Evolutionary conservation across 805 yeast species (phyloP).

Genomic region (Wickerhamiella allomyrinae): DNA sequence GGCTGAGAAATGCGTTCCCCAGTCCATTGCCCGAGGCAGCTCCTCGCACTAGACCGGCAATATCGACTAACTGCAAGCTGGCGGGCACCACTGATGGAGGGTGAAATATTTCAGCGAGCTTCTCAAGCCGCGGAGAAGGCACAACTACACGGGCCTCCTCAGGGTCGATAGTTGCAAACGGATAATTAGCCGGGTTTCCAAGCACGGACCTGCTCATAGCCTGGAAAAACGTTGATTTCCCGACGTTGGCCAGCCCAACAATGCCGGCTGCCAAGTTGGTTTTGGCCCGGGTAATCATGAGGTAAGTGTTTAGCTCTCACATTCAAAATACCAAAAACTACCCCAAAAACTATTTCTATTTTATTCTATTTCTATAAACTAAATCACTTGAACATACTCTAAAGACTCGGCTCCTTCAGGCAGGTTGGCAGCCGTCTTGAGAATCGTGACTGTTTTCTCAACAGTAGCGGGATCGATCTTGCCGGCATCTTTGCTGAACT

Average conservation of each 20-base stretch:
- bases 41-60: slow-evolving; percentile 57
- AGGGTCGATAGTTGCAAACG: slow-evolving; percentile 66
- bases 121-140: slow-evolving; percentile 37
- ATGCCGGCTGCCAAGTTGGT: slow-evolving; percentile 30
- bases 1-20: slow-evolving; percentile 58
- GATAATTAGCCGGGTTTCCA: slow-evolving; percentile 56
- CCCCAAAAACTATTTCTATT: no score
- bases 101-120: slow-evolving; percentile 33
- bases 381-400: no score
- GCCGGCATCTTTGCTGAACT: slow-evolving; percentile 37
- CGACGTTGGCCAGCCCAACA: slow-evolving; percentile 53
- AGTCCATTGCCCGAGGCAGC: slow-evolving; percentile 53
- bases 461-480: slow-evolving; percentile 39
- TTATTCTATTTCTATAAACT: no score
- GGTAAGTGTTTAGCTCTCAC: no score
- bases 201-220: slow-evolving; percentile 46
- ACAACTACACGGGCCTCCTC: slow-evolving; percentile 47
- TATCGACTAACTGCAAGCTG: slow-evolving; percentile 44
- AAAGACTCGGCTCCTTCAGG: slow-evolving; percentile 16
- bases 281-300: slow-evolving; percentile 8
- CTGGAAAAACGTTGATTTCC: slow-evolving; percentile 45
- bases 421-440: slow-evolving; percentile 50
- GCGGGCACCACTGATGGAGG: slow-evolving; percentile 42
- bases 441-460: slow-evolving; percentile 39
- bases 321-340: no score